Conservation (phyloP, 805 yeast genomes). For the Candida tammaniensis region DNA sequence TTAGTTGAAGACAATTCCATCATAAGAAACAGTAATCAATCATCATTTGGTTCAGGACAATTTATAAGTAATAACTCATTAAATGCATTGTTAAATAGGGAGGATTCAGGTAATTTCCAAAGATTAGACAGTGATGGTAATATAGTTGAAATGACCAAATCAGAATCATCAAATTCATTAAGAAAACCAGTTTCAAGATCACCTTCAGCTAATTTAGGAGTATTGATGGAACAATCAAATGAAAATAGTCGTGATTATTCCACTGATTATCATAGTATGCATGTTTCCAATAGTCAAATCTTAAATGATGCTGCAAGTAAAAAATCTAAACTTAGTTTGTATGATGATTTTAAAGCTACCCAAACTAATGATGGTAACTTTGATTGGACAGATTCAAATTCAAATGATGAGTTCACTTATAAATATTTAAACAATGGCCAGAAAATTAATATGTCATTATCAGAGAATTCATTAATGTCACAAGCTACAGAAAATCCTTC, state of each 20-base stretch:
- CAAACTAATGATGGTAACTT: conserved; percentile 26
- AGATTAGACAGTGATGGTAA: conserved; percentile 46
- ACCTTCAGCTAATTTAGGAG: conserved; percentile 25
- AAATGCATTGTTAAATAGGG: conserved; percentile 23
- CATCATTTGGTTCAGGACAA: conserved; percentile 26
- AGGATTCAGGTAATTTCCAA: conserved; percentile 37
- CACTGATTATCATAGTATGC: conserved; percentile 8
- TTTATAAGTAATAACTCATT: conserved; percentile 25
- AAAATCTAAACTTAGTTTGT: conserved; percentile 15
- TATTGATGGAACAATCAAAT: conserved; percentile 26
- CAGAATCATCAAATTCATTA: conserved; percentile 8
- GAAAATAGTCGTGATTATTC: conserved; percentile 16
- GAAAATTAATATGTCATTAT: conserved; percentile 14
- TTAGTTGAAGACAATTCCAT: conserved; percentile 56
- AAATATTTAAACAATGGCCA: conserved; percentile 14
- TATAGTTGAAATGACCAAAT: conserved; percentile 22
- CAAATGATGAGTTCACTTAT: conserved; percentile 5
- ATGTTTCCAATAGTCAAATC: conserved; percentile 1
- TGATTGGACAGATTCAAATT: conserved; percentile 24
- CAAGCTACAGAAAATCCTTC: conserved; percentile 8
- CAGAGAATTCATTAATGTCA: conserved; percentile 20
- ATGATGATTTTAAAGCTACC: conserved; percentile 30
- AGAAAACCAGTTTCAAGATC: conserved; percentile 20
- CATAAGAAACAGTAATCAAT: conserved; percentile 28
- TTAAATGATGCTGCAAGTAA: conserved; percentile 1